phyloP scores from a whole-genome alignment of 768 basidiomycete species.

The Butyriboletus loyo region DNA sequence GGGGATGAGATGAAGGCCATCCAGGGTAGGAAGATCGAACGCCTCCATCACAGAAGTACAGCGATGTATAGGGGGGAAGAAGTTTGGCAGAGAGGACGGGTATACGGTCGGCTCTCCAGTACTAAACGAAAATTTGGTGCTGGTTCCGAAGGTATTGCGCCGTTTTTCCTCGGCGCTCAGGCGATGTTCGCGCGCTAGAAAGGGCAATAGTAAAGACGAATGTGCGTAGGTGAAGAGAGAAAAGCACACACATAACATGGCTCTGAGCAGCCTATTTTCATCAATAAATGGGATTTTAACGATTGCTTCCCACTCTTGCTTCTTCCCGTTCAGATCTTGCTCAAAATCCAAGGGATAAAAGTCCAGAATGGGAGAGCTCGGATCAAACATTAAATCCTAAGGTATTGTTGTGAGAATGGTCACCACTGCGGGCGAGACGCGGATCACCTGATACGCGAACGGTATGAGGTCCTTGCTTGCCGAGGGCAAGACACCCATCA shows the following conservation, averaged over 20 bases:
- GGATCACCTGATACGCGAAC: slow-evolving; percentile 69
- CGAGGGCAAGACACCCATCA: slow-evolving; percentile 95
- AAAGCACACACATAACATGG: slow-evolving; percentile 65
- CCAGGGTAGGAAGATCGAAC: slow-evolving; percentile 85
- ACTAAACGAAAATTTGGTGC: slow-evolving; percentile 74
- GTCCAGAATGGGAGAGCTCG: slow-evolving; percentile 83
- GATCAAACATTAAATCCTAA: slow-evolving; percentile 86
- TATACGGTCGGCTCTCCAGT: slow-evolving; percentile 63
- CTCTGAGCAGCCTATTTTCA: slow-evolving; percentile 66
- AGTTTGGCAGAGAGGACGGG: slow-evolving; percentile 89
- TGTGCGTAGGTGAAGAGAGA: background rate
- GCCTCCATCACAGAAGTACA: slow-evolving; percentile 78
- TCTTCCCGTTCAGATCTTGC: slow-evolving; percentile 95
- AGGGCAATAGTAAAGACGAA: background rate
- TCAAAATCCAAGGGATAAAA: slow-evolving; percentile 95
- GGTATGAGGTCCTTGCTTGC: slow-evolving; percentile 91
- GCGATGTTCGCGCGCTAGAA: slow-evolving; percentile 70
- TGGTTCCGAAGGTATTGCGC: slow-evolving; percentile 78
- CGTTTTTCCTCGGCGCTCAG: slow-evolving; percentile 70
- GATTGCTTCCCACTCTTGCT: slow-evolving; percentile 97
- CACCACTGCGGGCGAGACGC: background rate
- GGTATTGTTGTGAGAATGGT: background rate
- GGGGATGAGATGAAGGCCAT: slow-evolving; percentile 78
- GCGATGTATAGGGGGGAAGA: slow-evolving; percentile 85
- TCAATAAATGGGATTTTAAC: slow-evolving; percentile 99